Conservation (phyloP, 2,329 filamentous ascomycete genomes). For the Lachnellula subtilissima region DNA sequence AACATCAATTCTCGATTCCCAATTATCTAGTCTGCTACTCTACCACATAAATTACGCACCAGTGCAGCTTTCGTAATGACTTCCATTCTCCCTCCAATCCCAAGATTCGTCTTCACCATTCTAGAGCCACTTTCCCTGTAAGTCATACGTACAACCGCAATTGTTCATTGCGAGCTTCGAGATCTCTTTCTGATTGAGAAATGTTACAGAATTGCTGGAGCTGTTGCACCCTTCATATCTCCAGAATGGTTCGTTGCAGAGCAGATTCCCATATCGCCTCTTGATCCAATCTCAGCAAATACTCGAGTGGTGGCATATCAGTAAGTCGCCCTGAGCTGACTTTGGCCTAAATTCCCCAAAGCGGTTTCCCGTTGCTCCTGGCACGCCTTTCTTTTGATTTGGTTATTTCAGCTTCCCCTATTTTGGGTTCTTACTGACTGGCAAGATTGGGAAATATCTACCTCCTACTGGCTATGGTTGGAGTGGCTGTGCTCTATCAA, state of each 20-base stretch:
- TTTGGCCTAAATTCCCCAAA: neutral
- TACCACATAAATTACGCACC: no score
- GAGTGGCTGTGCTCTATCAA: slow-evolving; percentile 57
- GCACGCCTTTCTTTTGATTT: neutral
- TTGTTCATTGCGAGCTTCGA: neutral
- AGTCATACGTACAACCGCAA: slow-evolving; percentile 21
- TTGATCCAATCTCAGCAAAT: slow-evolving; percentile 33
- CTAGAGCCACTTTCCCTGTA: slow-evolving; percentile 66
- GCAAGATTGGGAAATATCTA: slow-evolving; percentile 66
- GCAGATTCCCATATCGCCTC: slow-evolving; percentile 46
- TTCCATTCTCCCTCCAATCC: slow-evolving; percentile 57
- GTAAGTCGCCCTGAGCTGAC: slow-evolving; percentile 5
- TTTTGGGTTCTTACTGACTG: neutral
- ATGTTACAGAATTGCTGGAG: slow-evolving; percentile 52
- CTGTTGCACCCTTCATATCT: slow-evolving; percentile 49
- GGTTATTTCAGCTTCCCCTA: neutral
- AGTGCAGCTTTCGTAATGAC: slow-evolving; percentile 42
- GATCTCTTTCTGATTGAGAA: neutral
- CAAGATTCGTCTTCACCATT: slow-evolving; percentile 61
- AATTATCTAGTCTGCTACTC: no score
- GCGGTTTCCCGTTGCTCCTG: slow-evolving; percentile 38
- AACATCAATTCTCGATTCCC: neutral
- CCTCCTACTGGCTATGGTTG: slow-evolving; percentile 59
- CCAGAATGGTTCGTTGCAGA: slow-evolving; percentile 59
- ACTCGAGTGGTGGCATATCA: slow-evolving; percentile 26